Base-by-base conservation (phyloP, 2,329 filamentous ascomycete species). In the Pezicula neosporulosa region DNA sequence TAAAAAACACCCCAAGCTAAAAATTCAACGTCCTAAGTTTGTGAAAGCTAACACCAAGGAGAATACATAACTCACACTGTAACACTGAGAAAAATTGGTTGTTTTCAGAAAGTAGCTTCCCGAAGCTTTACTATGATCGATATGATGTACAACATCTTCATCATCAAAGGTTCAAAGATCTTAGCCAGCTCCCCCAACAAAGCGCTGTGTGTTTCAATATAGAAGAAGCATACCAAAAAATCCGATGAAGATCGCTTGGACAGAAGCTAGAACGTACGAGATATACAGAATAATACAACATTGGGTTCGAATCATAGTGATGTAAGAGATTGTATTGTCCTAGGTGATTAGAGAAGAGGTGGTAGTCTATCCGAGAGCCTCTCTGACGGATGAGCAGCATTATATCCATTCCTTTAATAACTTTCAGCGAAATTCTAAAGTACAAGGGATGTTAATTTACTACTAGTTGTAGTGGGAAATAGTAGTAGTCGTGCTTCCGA, bases 111-210 rank as follows among this genome's bases (percentile, higher is more conserved):
- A 21, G 37, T 5, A 10, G n/a, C 37, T 9, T 39, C 37, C 37
- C 6, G 7, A 16, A 41, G 82, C 73, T 63, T 81, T 74, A 27
- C 74, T 69, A 42, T 82, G 67, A 62, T 81, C 75, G 54, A 83
- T 72, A 56, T 78, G 73, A 6, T 74, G 77, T 12, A 81, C 75
- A 18, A 79, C 81, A 33, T 78, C 72, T 27, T 83, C 78, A 37
- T 83, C 86, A 59, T 89, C 85, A 60, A 89, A 89, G 65, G 89
- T 86, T 89, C 85, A 60, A 89, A 89, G 65, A 89, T 86, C 61
- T 80, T 79, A 44, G 85, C 81, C 55, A 87, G 78, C 64, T 87
- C 83, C 65, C 89, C 86, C 1, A 89, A 80, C 2, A 85, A 88
- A 0, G 83, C 82, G 3, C 85, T 85, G 61, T 81, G 83, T 16